Base-by-base conservation (phyloP, 2,329 filamentous ascomycete genomes). In the Aspergillus amoenus region DNA sequence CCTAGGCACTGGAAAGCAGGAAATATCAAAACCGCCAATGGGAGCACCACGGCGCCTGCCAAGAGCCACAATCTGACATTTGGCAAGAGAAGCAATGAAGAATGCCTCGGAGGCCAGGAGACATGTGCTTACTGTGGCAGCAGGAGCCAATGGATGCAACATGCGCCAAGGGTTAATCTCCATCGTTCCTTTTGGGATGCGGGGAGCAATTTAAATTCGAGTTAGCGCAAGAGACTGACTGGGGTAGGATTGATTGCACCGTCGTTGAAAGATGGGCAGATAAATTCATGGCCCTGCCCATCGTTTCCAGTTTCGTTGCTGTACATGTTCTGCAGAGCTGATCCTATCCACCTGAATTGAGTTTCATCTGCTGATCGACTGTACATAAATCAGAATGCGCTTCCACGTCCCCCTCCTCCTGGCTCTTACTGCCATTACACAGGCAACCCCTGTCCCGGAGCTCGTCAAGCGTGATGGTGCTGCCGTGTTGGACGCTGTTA, bases 401-500 rank as follows among this genome's bases (percentile, higher is more conserved):
- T 52, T 57, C 45, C 30, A 51, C 39, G 39, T 52, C 17, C 54
- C 59, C 37, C n/a, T 61, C 42, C 34, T 59, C 44, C 40, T 57
- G 4, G 22, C 58, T 18, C 8, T 53, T 15, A 12, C 41, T 2
- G 27, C 52, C 41, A 3, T 59, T 1, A 45, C 58, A 11, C 52
- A 45, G 11, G 63, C 61, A 5, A 57, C 60, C 43, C 53, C 61
- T 1, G 32, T 46, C 3, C 32, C 27, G 4, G 11, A 41, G 2
- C 22, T 57, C 17, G 12, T 32, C 42, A 62, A 60, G 40, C 62
- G 63, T 39, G 61, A 64, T 34, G 61, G 50, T 24, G 17, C 59
- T 34, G 43, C 56, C 37, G 62, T 66, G 12, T 53, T 62, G 27
- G 24, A 39, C 8, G 62, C 63, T 7, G 57, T 66, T 8, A 48